Evolutionary conservation across 2,329 filamentous ascomycete species (phyloP).

Genomic region (Niveomyces coronatus): DNA sequence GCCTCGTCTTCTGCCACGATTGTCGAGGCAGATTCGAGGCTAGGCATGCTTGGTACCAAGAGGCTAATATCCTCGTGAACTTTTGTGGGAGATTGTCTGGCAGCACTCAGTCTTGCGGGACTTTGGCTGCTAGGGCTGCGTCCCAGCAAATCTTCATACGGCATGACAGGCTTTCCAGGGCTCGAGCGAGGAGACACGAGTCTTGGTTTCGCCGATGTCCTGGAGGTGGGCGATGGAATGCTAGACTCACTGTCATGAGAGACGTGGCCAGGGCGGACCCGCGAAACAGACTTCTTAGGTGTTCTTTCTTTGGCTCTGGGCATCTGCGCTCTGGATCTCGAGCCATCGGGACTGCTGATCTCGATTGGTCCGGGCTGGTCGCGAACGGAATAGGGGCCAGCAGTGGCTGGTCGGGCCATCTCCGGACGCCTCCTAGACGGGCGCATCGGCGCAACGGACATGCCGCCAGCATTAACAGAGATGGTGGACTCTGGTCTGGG

Average conservation of each 20-base stretch:
- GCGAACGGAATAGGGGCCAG: constrained; percentile 54
- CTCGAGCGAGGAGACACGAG: constrained; percentile 10
- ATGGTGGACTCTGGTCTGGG: constrained; percentile 34
- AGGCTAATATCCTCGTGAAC: constrained; percentile 44
- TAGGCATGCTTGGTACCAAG: constrained; percentile 37
- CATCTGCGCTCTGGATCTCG: constrained; percentile 35
- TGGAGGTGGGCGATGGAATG: constrained; percentile 33
- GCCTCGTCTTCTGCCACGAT: constrained; percentile 15
- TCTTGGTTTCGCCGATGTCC: neutral
- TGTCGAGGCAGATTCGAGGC: constrained; percentile 22
- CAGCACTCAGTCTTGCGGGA: constrained; percentile 26
- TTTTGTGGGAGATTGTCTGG: constrained; percentile 31
- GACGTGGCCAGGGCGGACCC: constrained; percentile 36
- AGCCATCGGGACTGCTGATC: constrained; percentile 34
- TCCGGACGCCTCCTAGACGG: constrained; percentile 49
- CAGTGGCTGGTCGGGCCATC: constrained; percentile 50
- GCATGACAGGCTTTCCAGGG: constrained; percentile 7
- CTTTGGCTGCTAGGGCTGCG: constrained; percentile 32
- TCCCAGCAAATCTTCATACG: constrained; percentile 1
- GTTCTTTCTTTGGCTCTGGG: constrained; percentile 42
- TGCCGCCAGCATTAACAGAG: constrained; percentile 40
- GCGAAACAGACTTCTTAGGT: constrained; percentile 40
- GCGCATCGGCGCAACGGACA: constrained; percentile 54
- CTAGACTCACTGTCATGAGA: constrained; percentile 42
- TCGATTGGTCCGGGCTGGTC: constrained; percentile 29